A percentile compares a stretch with the other conserved stretches of the same genome.
These are phyloP conservation scores for Metschnikowia sp. DNA, from an alignment of 805 yeast genomes.

Conservation along the genomic window DNA sequence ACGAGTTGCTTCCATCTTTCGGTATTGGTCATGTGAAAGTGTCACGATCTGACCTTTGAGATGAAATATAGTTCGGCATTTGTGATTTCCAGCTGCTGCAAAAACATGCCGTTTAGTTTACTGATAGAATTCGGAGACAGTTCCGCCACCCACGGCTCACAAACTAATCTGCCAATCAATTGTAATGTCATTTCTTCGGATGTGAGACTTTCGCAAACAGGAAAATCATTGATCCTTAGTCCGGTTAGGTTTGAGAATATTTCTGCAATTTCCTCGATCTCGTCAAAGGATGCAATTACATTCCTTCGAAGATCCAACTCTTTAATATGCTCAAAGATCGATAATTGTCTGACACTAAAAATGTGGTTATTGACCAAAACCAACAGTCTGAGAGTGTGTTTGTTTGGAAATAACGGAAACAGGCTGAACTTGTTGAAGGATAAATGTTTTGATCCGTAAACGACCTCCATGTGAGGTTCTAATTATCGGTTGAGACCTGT, in stretches of 20 bases:
- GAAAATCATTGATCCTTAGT: slow-evolving; percentile 52
- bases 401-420: slow-evolving; percentile 3
- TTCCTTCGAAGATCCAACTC: slow-evolving; percentile 53
- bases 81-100: slow-evolving; percentile 45
- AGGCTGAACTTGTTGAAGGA: slow-evolving; percentile 41
- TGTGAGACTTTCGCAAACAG: slow-evolving; percentile 35
- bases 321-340: neutral
- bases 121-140: neutral
- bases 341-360: neutral
- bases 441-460: slow-evolving; percentile 11
- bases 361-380: slow-evolving; percentile 8
- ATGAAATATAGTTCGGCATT: slow-evolving; percentile 71
- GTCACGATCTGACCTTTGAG: slow-evolving; percentile 40
- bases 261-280: slow-evolving; percentile 39
- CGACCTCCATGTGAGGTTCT: too few relatives aligned
- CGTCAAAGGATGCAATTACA: slow-evolving; percentile 42
- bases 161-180: slow-evolving; percentile 45
- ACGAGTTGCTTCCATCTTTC: slow-evolving; percentile 45
- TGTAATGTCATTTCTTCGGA: slow-evolving; percentile 33
- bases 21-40: slow-evolving; percentile 17
- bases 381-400: neutral
- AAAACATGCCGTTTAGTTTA: slow-evolving; percentile 55
- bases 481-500: too few relatives aligned
- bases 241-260: slow-evolving; percentile 42
- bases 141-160: slow-evolving; percentile 10